Conservation (phyloP, 2,329 filamentous ascomycete species). For the Sclerotinia subarctica region DNA sequence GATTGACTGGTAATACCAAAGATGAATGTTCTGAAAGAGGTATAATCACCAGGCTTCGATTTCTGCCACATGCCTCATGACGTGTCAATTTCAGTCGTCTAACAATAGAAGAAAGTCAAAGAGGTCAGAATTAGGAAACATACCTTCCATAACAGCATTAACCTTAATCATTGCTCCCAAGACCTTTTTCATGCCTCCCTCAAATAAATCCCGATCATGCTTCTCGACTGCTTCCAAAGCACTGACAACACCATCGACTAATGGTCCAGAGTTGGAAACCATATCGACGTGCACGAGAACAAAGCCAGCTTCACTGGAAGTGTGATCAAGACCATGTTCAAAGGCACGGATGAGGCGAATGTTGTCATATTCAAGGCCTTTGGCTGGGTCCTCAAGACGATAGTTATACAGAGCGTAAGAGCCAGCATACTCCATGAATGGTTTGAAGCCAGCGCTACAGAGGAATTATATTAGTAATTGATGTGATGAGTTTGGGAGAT, state of each 20-base stretch:
- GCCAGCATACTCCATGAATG: constrained; percentile 83
- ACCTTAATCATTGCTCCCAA: constrained; percentile 65
- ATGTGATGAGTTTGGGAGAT: background rate
- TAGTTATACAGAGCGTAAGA: constrained; percentile 70
- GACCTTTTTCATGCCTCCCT: constrained; percentile 60
- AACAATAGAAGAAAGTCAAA: background rate
- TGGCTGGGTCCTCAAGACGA: constrained; percentile 53
- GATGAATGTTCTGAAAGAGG: constrained; percentile 91
- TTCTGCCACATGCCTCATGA: constrained; percentile 77
- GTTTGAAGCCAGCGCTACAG: constrained; percentile 67
- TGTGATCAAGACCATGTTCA: constrained; percentile 80
- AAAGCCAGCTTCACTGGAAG: constrained; percentile 89
- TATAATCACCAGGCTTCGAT: constrained; percentile 79
- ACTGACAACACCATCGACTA: constrained; percentile 70
- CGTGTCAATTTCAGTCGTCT: constrained; percentile 36
- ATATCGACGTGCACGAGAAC: constrained; percentile 96
- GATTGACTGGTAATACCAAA: constrained; percentile 90
- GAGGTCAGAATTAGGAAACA: constrained; percentile 32
- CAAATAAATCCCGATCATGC: constrained; percentile 55
- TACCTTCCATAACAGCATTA: constrained; percentile 75
- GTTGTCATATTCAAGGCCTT: constrained; percentile 60
- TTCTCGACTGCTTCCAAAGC: constrained; percentile 58
- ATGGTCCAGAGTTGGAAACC: constrained; percentile 78
- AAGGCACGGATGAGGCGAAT: constrained; percentile 87
- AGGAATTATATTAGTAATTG: background rate